Evolutionary conservation across 2,329 filamentous ascomycete species (phyloP), one percentile per base, ranked within the genome.

Genomic region (Alternaria brassicae): DNA sequence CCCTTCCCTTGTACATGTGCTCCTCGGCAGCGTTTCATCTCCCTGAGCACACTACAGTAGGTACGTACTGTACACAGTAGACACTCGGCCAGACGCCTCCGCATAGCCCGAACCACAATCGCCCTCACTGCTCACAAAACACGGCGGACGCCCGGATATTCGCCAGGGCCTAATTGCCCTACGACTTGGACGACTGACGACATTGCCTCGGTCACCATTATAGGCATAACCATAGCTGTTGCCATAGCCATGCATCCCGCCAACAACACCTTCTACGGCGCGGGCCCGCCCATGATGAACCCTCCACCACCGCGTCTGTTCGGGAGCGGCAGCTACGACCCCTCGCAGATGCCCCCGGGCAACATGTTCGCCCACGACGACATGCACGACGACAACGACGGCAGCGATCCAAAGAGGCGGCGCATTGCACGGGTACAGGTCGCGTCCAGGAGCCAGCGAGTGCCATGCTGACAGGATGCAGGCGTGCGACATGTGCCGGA

Each of bases 401-500:
- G 76, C 53, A 70, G 80, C 44, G 94, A 97, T 73, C 88, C 93
- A 19, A 98, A 97, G 83, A 86, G 93, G 75, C 86, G 93, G 78
- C 88, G 93, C 72, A 97, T 97, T 71, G 92, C 93, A 61, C 87
- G 92, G 81, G 91, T 94, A 85, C 82, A 62, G 45, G 57, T 39
- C n/a, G 47, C 25, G 28, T 6, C n/a, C 7, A 53, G 12, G 12
- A 47, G n/a, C 42, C 28, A 19, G 15, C 19, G 17, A 19, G 57
- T 42, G 54, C 53, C 48, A 32, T 67, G 66, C 71, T 73, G 62
- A 74, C 70, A 49, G 32, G 40, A 28, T 65, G 44, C 71, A 93
- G 91, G 93, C 93, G 51, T 97, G 93, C 81, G 93, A 97, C 72
- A 96, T 96, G 93, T 98, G 94, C 77, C 86, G 93, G 71, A 97